Evolutionary conservation across 2,329 filamentous ascomycete genomes (phyloP).

Genomic region (Colletotrichum sp.): DNA sequence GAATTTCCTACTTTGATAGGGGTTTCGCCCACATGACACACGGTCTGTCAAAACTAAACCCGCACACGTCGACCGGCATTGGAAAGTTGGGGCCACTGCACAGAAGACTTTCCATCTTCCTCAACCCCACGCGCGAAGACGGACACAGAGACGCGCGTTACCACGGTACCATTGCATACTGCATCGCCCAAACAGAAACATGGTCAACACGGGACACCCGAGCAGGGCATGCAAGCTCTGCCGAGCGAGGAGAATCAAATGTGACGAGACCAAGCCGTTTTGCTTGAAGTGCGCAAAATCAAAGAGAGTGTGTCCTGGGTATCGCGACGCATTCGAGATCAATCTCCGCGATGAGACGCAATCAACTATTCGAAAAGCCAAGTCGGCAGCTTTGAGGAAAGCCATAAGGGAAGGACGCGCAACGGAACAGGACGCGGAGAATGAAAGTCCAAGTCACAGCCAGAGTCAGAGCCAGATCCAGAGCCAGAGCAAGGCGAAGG

Average conservation of each 20-base stretch:
- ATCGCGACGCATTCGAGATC: conserved; percentile 23
- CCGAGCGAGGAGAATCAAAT: conserved; percentile 39
- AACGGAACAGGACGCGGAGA: conserved; percentile 5
- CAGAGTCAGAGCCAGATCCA: not conserved
- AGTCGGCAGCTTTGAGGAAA: conserved; percentile 19
- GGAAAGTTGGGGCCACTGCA: not conserved
- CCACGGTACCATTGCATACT: not conserved
- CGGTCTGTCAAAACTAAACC: not conserved
- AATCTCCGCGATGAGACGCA: conserved; percentile 23
- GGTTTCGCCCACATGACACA: conserved; percentile 8
- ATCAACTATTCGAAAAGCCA: conserved; percentile 23
- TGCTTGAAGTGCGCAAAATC: conserved; percentile 37
- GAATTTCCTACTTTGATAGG: conserved; percentile 4
- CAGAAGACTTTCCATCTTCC: not conserved
- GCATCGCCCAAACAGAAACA: not conserved
- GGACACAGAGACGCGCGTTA: not conserved
- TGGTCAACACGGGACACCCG: conserved; percentile 23
- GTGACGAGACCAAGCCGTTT: conserved; percentile 36
- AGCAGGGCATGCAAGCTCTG: conserved; percentile 28
- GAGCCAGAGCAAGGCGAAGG: not conserved
- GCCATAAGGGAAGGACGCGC: conserved; percentile 17
- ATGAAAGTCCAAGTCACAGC: not conserved
- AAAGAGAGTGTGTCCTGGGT: conserved; percentile 21
- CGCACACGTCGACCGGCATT: not conserved
- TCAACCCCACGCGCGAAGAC: not conserved